Evolutionary conservation across 2,329 filamentous ascomycete species (phyloP), one percentile per base, ranked within the genome.

Genomic region (Alternaria atra): DNA sequence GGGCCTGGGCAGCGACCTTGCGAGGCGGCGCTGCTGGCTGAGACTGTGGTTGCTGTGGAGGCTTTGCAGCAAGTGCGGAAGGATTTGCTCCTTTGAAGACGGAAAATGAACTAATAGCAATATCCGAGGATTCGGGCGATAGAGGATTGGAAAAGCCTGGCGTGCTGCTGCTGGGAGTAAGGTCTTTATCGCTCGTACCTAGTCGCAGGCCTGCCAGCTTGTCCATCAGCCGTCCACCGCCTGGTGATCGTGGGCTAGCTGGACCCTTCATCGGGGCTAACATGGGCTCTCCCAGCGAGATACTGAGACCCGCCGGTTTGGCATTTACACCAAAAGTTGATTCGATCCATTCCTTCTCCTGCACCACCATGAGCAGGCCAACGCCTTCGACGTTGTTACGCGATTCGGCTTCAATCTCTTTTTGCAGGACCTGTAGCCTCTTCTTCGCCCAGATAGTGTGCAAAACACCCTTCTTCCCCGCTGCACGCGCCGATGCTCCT

Each of bases 381-480:
- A 97, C 87, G 20, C 93, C 91, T 80, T 97, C 93, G 12, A 86
- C 85, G 73, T 96, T 97, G 64, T 84, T 82, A 68, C 85, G 85
- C 73, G 90, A 86, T 81, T 97, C 93, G 7, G 83, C 82, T 9
- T 86, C 87, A 68, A 97, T 94, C 81, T 97, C 93, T 59, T 84
- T 84, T 52, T 93, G 87, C 48, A 97, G 82, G 64, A 91, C 89
- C 32, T 88, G 87, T 23, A 97, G 81, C 42, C 93, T 85, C 77
- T 91, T 90, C 82, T 93, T 93, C 17, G 92, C 94, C 93, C 94
- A 97, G 59, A 94, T 88, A 2, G 92, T 97, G 75, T 97, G 94
- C 61, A 97, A 80, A 2, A 97, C 92, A 2, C 93, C 93, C 64
- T 92, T 91, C 70, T 89, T 89, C 6, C 92, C 91, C 0, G 89